These are phyloP conservation scores for Tolypocladium pustulatum DNA, from an alignment of 2,329 filamentous ascomycete species.

Conservation along the genomic window DNA sequence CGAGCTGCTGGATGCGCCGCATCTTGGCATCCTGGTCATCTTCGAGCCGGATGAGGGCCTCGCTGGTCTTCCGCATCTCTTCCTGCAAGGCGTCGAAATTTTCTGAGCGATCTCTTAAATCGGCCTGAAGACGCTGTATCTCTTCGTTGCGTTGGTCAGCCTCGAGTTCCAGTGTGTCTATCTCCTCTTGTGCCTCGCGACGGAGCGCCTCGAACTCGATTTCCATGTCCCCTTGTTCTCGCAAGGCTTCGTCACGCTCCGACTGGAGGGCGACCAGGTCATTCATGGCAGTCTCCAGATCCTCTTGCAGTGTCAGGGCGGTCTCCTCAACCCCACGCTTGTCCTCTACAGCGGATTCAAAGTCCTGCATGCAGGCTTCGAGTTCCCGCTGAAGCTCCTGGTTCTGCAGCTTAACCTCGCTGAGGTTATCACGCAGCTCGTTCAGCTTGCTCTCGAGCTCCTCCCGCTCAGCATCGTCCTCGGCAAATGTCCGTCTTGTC, in stretches of 20 bases:
- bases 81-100: conserved; percentile 86
- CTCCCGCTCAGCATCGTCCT: conserved; percentile 71
- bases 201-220: conserved; percentile 49
- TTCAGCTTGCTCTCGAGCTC: conserved; percentile 78
- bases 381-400: conserved; percentile 80
- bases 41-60: conserved; percentile 76
- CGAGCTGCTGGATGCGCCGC: conserved; percentile 69
- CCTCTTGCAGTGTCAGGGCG: conserved; percentile 59
- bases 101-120: conserved; percentile 67
- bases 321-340: conserved; percentile 50
- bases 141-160: conserved; percentile 63
- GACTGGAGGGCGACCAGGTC: conserved; percentile 70
- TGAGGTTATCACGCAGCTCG: conserved; percentile 75
- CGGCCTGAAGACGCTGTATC: conserved; percentile 56
- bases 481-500: conserved; percentile 48
- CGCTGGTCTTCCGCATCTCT: conserved; percentile 87
- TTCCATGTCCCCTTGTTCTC: conserved; percentile 50
- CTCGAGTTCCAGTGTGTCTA: conserved; percentile 58
- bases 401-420: conserved; percentile 76
- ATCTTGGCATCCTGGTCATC: conserved; percentile 77
- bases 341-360: conserved; percentile 59
- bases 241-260: conserved; percentile 78
- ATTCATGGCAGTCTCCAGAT: conserved; percentile 67
- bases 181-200: conserved; percentile 55
- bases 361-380: conserved; percentile 67